These are phyloP conservation scores for Ophiocordyceps camponoti-saundersi DNA, from an alignment of 2,329 filamentous ascomycete species.

Conservation along the genomic window DNA sequence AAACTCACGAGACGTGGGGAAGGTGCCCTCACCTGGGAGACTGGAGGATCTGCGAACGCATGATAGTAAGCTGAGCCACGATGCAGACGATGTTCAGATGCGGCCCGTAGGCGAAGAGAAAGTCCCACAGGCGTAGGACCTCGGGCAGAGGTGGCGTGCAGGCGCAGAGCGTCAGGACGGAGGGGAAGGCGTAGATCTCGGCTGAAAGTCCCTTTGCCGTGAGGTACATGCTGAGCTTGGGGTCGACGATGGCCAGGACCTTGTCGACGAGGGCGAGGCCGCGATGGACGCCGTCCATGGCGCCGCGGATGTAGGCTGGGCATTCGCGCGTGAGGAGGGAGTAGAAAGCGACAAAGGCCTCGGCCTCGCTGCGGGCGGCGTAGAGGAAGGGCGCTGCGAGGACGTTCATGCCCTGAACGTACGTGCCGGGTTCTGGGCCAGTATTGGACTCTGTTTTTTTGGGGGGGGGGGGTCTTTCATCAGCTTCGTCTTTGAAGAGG, in stretches of 20 bases:
- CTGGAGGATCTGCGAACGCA: slow-evolving; percentile 67
- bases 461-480: not conserved
- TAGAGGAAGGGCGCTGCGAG: slow-evolving; percentile 92
- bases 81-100: slow-evolving; percentile 95
- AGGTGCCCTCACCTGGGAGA: slow-evolving; percentile 51
- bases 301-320: slow-evolving; percentile 83
- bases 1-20: not conserved
- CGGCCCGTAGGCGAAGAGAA: slow-evolving; percentile 86
- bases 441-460: slow-evolving; percentile 39
- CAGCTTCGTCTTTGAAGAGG: no score
- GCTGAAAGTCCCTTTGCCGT: slow-evolving; percentile 77
- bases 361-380: slow-evolving; percentile 80
- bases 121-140: slow-evolving; percentile 89
- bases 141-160: slow-evolving; percentile 91
- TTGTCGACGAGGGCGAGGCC: slow-evolving; percentile 84
- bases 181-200: slow-evolving; percentile 92
- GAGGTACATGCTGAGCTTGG: slow-evolving; percentile 70
- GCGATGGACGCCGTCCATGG: slow-evolving; percentile 93
- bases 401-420: slow-evolving; percentile 98
- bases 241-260: slow-evolving; percentile 79
- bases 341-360: slow-evolving; percentile 85
- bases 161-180: slow-evolving; percentile 83
- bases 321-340: slow-evolving; percentile 75
- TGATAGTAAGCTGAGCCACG: slow-evolving; percentile 81
- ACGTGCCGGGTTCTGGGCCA: slow-evolving; percentile 56